phyloP scores from a whole-genome alignment of 1,284 basidiomycete genomes.

The Xanthoconium separans region DNA sequence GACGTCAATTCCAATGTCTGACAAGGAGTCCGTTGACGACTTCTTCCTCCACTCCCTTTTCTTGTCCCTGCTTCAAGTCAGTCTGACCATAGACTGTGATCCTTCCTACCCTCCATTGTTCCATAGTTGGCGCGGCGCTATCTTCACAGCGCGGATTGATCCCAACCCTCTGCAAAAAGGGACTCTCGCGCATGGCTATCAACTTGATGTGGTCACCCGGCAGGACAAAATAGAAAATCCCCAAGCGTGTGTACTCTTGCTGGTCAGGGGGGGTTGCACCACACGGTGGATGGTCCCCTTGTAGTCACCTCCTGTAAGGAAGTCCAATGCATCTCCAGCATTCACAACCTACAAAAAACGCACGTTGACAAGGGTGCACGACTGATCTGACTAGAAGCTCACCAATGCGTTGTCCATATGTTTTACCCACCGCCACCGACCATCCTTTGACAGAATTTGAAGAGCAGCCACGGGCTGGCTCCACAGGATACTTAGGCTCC shows the following conservation, averaged over 20 bases:
- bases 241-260: slow-evolving; percentile 37
- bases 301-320: slow-evolving; percentile 55
- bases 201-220: slow-evolving; percentile 34
- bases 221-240: slow-evolving; percentile 45
- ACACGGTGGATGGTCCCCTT: slow-evolving; percentile 48
- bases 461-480: slow-evolving; percentile 60
- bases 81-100: slow-evolving; percentile 39
- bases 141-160: slow-evolving; percentile 34
- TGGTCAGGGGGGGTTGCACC: slow-evolving; percentile 43
- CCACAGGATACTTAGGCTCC: slow-evolving; percentile 57
- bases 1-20: slow-evolving; percentile 42
- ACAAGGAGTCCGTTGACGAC: slow-evolving; percentile 43
- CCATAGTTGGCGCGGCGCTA: slow-evolving; percentile 38
- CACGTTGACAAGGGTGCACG: not conserved
- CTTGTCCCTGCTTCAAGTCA: slow-evolving; percentile 33
- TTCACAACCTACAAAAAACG: slow-evolving; percentile 44
- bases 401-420: slow-evolving; percentile 62
- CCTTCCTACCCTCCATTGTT: slow-evolving; percentile 41
- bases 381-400: slow-evolving; percentile 3
- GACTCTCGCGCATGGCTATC: slow-evolving; percentile 32
- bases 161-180: slow-evolving; percentile 33
- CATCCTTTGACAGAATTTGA: slow-evolving; percentile 53
- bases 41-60: slow-evolving; percentile 42
- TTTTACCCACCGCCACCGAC: slow-evolving; percentile 57
- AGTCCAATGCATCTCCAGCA: slow-evolving; percentile 56